Evolutionary conservation across 495 filamentous ascomycete species (phyloP).

Genomic region (Corynascus novoguineensis): DNA sequence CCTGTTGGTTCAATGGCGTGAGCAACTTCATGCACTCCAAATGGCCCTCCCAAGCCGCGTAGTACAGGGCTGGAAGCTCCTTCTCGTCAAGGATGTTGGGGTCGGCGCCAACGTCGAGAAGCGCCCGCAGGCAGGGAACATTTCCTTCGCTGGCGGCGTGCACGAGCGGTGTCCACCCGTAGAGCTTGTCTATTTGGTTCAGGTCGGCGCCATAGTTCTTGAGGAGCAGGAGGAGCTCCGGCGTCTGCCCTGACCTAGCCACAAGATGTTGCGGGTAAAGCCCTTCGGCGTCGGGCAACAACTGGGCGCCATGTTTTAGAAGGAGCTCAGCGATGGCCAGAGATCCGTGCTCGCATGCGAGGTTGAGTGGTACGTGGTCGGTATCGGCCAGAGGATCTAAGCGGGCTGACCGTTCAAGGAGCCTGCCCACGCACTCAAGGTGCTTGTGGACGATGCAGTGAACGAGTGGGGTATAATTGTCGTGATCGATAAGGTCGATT

Average conservation of each 20-base stretch:
- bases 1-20: slow-evolving; percentile 47
- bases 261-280: slow-evolving; percentile 97
- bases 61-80: slow-evolving; percentile 89
- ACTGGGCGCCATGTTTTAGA: slow-evolving; percentile 65
- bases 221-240: slow-evolving; percentile 69
- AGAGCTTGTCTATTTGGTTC: slow-evolving; percentile 87
- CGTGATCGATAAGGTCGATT: slow-evolving; percentile 82
- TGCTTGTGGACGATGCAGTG: slow-evolving; percentile 88
- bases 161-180: slow-evolving; percentile 94
- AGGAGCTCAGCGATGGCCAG: slow-evolving; percentile 75
- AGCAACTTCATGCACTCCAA: slow-evolving; percentile 89
- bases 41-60: slow-evolving; percentile 97
- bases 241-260: slow-evolving; percentile 78
- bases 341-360: slow-evolving; percentile 90
- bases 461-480: slow-evolving; percentile 94
- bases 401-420: slow-evolving; percentile 66
- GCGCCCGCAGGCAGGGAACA: slow-evolving; percentile 72
- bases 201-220: slow-evolving; percentile 86
- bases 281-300: slow-evolving; percentile 90
- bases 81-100: slow-evolving; percentile 82
- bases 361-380: slow-evolving; percentile 89
- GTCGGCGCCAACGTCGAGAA: slow-evolving; percentile 70
- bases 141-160: slow-evolving; percentile 97
- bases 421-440: slow-evolving; percentile 65
- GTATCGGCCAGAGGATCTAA: slow-evolving; percentile 76